Base-by-base conservation (phyloP, 164 flowering plant species). In the Nymphaea colorata region DNA sequence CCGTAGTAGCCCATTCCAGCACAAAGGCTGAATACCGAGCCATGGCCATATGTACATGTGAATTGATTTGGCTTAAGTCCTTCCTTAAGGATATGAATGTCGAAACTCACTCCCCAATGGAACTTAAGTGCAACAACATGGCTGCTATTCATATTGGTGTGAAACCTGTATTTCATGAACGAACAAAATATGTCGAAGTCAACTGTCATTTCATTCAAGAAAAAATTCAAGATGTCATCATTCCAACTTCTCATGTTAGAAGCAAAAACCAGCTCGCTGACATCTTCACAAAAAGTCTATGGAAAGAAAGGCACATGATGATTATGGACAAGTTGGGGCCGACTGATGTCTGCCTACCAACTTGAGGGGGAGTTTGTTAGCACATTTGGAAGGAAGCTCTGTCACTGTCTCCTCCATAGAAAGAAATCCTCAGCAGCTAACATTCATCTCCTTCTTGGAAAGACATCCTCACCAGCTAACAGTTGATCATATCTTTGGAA, bases 41-140 rank as follows among this genome's bases (percentile, higher is more conserved):
- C 59, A 55, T 12, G 69, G 63, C 69, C 8, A 14, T 61, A 4
- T 47, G 41, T 6, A 67, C 61, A 3, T 14, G 61, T 67, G 69
- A 67, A 41, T 55, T 67, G 8, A 53, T 16, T 6, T 67, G 69
- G 69, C 43, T 67, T 4, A 4, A 55, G n/a, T 16, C 41, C 17
- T 4, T 67, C n/a, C 41, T 53, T 18, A 3, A 14, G 6, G 17
- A 47, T 41, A 16, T 67, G 43, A 25, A 25, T 0, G 36, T 25
- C 36, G 1, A 25, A 25, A 25, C 1, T 25, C 36, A 25, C 36
- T 25, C 36, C 36, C 36, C 36, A 25, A 67, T 67, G 61, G n/a
- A 25, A 4, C 11, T 67, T 12, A 47, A 17, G 4, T 67, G 42
- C 55, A 61, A 67, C 16, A 67, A 67, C 16, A 4, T 47, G 25